Base-by-base conservation (phyloP, 495 filamentous ascomycete species). In the Neurospora discreta region DNA sequence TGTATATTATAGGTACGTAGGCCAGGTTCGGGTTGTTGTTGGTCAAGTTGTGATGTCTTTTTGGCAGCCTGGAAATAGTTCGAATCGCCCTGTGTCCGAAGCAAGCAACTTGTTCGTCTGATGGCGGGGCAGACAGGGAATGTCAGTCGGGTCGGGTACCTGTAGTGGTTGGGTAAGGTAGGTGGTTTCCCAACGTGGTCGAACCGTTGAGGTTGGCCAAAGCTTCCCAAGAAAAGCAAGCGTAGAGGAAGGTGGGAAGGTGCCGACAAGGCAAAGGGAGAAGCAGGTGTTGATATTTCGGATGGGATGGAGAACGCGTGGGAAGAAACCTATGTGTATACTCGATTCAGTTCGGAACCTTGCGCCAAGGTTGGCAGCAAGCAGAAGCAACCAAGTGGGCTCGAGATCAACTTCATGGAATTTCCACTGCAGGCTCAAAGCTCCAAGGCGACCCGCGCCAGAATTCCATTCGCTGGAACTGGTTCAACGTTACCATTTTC, bases 401-500 rank as follows among this genome's bases (percentile, higher is more conserved):
- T 65, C 52, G 52, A 65, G 5, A 65, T 33, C 52, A 65, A 65
- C 52, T 60, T 33, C 2, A 65, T 65, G 26, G 26, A 65, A 65
- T 33, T 65, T 65, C 52, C 52, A n/a, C n/a, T n/a, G n/a, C n/a
- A 60, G 23, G 52, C 52, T 60, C 52, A 60, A 60, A 26, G 13
- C 26, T 60, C 52, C 52, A 33, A 30, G 52, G 30, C 52, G 52
- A 65, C 26, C 52, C 52, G 46, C 23, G 23, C 46, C 23, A 58
- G 23, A 5, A 33, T 65, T 65, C 26, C 26, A 65, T 65, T 65
- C 52, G 52, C 52, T 65, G 15, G 52, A 36, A 65, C 18, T 16
- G 52, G 52, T 65, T 15, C 52, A 65, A 65, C 52, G 52, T 33
- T 70, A 69, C 41, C 60, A 30, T 58, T 73, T 69, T 72, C 44